Percentiles rank a stretch among this genome's conserved stretches.
Conservation (phyloP, 768 basidiomycete genomes). For the Naematelia encephala region DNA sequence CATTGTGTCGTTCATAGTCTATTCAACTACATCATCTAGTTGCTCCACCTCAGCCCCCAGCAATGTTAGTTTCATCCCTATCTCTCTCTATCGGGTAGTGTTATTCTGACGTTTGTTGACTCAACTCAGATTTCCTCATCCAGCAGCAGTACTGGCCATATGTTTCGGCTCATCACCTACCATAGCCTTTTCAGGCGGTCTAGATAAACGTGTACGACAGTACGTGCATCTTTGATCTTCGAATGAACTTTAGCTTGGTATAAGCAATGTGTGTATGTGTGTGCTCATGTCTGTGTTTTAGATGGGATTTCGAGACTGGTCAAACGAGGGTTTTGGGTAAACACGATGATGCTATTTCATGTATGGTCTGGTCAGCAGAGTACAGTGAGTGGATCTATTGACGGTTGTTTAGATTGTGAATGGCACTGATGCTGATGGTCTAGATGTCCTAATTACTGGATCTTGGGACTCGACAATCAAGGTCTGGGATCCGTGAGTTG, state of each 20-base stretch:
- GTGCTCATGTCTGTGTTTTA: too few relatives aligned
- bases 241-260: too few relatives aligned
- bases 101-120: neutral
- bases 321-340: conserved; percentile 71
- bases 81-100: conserved; percentile 54
- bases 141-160: conserved; percentile 82
- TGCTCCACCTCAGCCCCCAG: conserved; percentile 22
- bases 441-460: conserved; percentile 74
- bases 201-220: conserved; percentile 80
- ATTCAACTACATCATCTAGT: conserved; percentile 36
- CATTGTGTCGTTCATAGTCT: conserved; percentile 29
- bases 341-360: conserved; percentile 75
- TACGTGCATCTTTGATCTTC: conserved; percentile 52
- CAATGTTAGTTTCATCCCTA: conserved; percentile 33
- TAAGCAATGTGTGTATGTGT: too few relatives aligned
- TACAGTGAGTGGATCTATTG: conserved; percentile 56
- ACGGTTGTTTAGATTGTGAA: neutral
- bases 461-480: conserved; percentile 90
- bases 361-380: conserved; percentile 66
- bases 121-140: conserved; percentile 75
- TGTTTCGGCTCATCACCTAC: conserved; percentile 63
- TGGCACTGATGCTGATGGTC: neutral
- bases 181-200: conserved; percentile 77
- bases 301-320: conserved; percentile 73
- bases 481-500: conserved; percentile 68